Conservation (phyloP, 192 early-diverging fungal species). For the Bifiguratus adelaidae region DNA sequence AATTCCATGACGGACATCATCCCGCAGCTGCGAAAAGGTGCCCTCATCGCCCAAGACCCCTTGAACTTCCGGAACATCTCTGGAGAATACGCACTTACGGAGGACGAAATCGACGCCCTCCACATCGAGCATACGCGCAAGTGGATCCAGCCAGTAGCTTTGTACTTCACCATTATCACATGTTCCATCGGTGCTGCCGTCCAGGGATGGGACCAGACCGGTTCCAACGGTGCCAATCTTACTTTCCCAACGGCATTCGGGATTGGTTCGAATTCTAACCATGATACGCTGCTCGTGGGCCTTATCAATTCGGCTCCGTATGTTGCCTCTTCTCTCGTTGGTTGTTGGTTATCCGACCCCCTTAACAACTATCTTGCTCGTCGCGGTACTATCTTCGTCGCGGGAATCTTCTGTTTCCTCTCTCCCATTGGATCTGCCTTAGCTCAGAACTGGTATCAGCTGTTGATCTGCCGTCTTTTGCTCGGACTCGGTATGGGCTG, state of each 20-base stretch:
- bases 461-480: neutral
- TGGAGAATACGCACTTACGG: no score
- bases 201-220: slow-evolving; percentile 1
- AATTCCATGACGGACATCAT: no score
- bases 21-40: no score
- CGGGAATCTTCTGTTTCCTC: neutral
- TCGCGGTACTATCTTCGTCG: slow-evolving; percentile 4
- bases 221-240: slow-evolving; percentile 1
- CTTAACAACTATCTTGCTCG: slow-evolving; percentile 2
- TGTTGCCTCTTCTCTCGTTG: neutral
- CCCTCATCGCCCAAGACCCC: no score
- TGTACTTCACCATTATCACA: no score
- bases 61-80: no score
- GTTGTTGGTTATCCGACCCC: neutral
- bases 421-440: neutral
- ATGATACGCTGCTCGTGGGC: neutral
- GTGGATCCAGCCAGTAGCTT: slow-evolving; percentile 1
- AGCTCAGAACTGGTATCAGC: neutral
- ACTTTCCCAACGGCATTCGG: neutral
- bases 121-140: neutral
- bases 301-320: slow-evolving; percentile 1
- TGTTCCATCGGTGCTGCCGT: slow-evolving; percentile 1
- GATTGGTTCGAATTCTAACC: neutral
- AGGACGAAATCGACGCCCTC: neutral
- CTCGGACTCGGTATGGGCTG: slow-evolving; percentile 1